Conservation (phyloP, 2,329 filamentous ascomycete species). For the Beauveria scarabaeidicola region DNA sequence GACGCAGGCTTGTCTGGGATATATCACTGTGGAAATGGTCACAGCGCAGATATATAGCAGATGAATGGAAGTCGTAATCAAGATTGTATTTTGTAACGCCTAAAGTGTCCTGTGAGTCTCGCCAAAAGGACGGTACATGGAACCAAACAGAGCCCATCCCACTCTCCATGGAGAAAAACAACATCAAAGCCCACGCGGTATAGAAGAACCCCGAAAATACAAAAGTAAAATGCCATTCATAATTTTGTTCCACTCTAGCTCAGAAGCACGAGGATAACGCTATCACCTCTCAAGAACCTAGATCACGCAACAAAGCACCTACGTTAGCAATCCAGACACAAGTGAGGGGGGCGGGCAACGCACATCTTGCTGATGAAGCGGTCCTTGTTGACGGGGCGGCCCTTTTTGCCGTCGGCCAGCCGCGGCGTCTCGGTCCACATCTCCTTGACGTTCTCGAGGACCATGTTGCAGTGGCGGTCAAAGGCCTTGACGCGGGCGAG, state of each 20-base stretch:
- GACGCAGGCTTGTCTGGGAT: not conserved
- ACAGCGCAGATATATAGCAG: not conserved
- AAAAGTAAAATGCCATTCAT: conserved; percentile 12
- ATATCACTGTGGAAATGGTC: not conserved
- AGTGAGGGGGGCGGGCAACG: conserved; percentile 24
- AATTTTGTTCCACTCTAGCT: conserved; percentile 41
- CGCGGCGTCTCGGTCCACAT: conserved; percentile 98
- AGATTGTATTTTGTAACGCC: conserved; percentile 25
- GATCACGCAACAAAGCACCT: not conserved
- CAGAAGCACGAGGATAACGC: conserved; percentile 77
- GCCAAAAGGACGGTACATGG: conserved; percentile 22
- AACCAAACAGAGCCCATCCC: conserved; percentile 16
- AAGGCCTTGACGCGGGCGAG: conserved; percentile 97
- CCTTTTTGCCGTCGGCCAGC: conserved; percentile 77
- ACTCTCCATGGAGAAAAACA: conserved; percentile 3
- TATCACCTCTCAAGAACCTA: conserved; percentile 80
- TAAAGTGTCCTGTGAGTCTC: conserved; percentile 27
- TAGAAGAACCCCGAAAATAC: conserved; percentile 14
- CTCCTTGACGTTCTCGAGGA: conserved; percentile 86
- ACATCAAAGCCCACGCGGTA: conserved; percentile 7
- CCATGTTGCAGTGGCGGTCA: conserved; percentile 98
- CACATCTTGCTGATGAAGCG: conserved; percentile 97
- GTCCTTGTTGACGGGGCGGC: conserved; percentile 91
- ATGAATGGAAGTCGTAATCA: not conserved
- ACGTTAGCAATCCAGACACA: not conserved